Evolutionary conservation across 139 green algal genomes (phyloP).

Genomic region (Coccomyxa sp.): DNA sequence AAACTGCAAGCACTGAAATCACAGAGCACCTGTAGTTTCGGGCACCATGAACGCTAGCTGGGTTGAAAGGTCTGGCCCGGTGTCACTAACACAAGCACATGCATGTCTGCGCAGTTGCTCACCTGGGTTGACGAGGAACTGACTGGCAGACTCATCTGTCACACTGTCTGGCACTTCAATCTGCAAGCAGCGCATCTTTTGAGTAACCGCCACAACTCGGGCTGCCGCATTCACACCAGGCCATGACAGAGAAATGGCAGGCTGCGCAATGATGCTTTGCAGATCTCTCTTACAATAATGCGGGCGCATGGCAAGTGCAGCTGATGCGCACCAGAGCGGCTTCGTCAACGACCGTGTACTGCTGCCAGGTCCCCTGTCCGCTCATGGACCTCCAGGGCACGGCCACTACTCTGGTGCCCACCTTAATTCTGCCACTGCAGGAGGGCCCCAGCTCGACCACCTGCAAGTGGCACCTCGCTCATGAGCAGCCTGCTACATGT

Average conservation of each 20-base stretch:
- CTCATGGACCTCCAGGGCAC: conserved; percentile 9
- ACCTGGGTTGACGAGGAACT: conserved; percentile 13
- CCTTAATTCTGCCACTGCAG: conserved; percentile 10
- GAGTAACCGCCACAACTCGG: too few species aligned
- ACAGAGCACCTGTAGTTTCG: neutral
- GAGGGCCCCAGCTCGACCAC: conserved; percentile 28
- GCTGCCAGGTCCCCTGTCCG: conserved; percentile 41
- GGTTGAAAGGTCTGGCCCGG: too few species aligned
- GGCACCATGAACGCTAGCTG: too few species aligned
- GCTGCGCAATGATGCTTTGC: too few species aligned
- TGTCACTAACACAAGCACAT: neutral
- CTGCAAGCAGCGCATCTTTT: neutral
- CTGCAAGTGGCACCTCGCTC: too few species aligned
- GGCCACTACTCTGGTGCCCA: conserved; percentile 32
- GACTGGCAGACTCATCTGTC: conserved; percentile 34
- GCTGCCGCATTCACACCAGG: too few species aligned
- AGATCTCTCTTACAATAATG: neutral
- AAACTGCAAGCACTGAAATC: neutral
- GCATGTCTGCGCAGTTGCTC: neutral
- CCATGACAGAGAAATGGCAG: too few species aligned
- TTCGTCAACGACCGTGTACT: conserved; percentile 18
- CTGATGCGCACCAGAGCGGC: conserved; percentile 9
- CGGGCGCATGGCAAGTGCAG: neutral
- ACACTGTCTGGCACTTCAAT: conserved; percentile 29
- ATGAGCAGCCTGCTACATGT: too few species aligned